phyloP scores from a whole-genome alignment of 805 yeast genomes.

The Nakazawaea holstii region DNA sequence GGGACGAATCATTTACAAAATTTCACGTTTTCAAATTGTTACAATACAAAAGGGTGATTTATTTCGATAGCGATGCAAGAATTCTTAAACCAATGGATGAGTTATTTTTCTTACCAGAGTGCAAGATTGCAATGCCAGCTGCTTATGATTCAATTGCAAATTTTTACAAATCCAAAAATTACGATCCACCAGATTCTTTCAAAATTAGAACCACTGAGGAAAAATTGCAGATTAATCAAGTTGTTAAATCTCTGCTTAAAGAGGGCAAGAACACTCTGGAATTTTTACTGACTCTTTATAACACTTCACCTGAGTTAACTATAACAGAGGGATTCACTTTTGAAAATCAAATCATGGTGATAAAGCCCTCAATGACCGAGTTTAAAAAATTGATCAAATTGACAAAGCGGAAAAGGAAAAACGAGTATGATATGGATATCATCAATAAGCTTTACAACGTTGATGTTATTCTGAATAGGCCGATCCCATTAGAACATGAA shows the following conservation, averaged over 20 bases:
- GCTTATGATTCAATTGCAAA: slow-evolving; percentile 32
- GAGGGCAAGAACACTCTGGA: not conserved
- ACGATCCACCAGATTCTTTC: not conserved
- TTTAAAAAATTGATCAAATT: slow-evolving; percentile 20
- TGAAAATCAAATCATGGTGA: slow-evolving; percentile 52
- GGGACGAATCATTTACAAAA: slow-evolving; percentile 53
- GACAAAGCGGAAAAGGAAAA: slow-evolving; percentile 19
- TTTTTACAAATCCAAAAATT: slow-evolving; percentile 16
- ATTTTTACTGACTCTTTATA: slow-evolving; percentile 22
- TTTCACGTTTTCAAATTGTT: slow-evolving; percentile 43
- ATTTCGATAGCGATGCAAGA: slow-evolving; percentile 52
- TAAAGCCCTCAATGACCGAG: slow-evolving; percentile 36
- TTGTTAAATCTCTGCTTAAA: not conserved
- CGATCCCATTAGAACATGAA: slow-evolving; percentile 6
- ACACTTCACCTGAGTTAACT: slow-evolving; percentile 30
- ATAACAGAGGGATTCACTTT: slow-evolving; percentile 16
- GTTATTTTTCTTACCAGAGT: slow-evolving; percentile 43
- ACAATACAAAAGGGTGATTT: slow-evolving; percentile 48
- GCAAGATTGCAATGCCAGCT: slow-evolving; percentile 39
- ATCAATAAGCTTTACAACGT: slow-evolving; percentile 31
- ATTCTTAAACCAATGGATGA: slow-evolving; percentile 41
- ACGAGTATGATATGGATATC: slow-evolving; percentile 54
- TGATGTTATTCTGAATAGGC: slow-evolving; percentile 14
- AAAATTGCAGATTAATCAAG: slow-evolving; percentile 13
- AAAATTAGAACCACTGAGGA: slow-evolving; percentile 17